These are phyloP conservation scores for Aristolochia fimbriata DNA, from an alignment of 164 flowering plant genomes.

Conservation along the genomic window DNA sequence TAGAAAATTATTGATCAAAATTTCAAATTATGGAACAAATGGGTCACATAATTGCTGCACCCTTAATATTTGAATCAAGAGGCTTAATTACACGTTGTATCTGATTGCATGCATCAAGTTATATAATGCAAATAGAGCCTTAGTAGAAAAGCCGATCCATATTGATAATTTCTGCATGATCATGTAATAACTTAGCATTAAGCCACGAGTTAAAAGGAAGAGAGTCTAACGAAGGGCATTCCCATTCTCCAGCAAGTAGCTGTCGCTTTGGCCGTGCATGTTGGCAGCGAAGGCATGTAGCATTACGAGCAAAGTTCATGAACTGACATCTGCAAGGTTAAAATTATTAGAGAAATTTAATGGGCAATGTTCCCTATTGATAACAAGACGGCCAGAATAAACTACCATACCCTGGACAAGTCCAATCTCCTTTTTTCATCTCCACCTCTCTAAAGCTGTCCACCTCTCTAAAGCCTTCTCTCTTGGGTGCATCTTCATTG, in stretches of 20 bases:
- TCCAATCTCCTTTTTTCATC: constrained; percentile 89
- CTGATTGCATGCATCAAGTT: too few relatives aligned
- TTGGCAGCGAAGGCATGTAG: constrained; percentile 52
- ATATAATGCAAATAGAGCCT: too few relatives aligned
- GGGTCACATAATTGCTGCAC: too few relatives aligned
- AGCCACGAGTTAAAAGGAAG: not conserved
- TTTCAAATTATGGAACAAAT: too few relatives aligned
- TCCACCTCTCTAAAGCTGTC: constrained; percentile 32
- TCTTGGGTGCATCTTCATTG: constrained; percentile 48
- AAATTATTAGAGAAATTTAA: not conserved
- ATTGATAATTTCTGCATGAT: too few relatives aligned
- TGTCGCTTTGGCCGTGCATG: constrained; percentile 49
- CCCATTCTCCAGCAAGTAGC: constrained; percentile 82
- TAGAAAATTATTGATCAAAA: not conserved
- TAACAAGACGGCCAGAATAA: not conserved
- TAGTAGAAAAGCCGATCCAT: too few relatives aligned
- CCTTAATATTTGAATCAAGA: too few relatives aligned
- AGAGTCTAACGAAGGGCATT: constrained; percentile 66
- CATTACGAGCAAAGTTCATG: constrained; percentile 83
- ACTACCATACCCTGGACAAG: constrained; percentile 52
- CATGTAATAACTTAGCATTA: too few relatives aligned
- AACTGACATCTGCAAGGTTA: constrained; percentile 43
- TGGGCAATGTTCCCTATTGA: not conserved
- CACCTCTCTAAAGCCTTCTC: constrained; percentile 15
- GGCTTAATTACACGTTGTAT: too few relatives aligned